These are phyloP conservation scores for Sphaerostilbella broomeana DNA, from an alignment of 2,329 filamentous ascomycete genomes.

Conservation along the genomic window DNA sequence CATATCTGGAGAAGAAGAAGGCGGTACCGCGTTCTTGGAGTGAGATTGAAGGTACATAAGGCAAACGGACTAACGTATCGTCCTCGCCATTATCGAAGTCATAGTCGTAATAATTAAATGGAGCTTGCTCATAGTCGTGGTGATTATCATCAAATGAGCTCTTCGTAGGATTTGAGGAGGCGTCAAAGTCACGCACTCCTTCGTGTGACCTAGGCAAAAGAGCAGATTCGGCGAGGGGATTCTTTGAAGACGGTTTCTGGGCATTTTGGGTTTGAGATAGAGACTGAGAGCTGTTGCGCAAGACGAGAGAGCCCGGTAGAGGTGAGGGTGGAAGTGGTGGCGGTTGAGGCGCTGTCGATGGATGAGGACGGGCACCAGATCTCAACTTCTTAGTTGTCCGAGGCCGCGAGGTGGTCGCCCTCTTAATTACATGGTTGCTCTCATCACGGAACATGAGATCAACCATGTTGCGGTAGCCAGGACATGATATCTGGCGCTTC, in stretches of 20 bases:
- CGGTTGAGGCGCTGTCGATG: slow-evolving; percentile 6
- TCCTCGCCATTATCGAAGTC: slow-evolving; percentile 3
- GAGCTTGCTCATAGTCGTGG: background rate
- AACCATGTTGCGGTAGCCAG: slow-evolving; percentile 48
- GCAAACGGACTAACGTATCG: slow-evolving; percentile 10
- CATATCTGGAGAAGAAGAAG: slow-evolving; percentile 47
- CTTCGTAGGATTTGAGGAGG: slow-evolving; percentile 3
- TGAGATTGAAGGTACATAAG: slow-evolving; percentile 17
- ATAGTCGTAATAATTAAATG: background rate
- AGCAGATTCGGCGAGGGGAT: slow-evolving; percentile 1
- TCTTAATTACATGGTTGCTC: slow-evolving; percentile 48
- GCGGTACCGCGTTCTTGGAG: slow-evolving; percentile 39
- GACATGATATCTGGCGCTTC: slow-evolving; percentile 45
- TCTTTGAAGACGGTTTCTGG: background rate
- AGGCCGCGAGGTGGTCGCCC: slow-evolving; percentile 34
- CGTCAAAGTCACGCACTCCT: background rate
- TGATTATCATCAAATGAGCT: background rate
- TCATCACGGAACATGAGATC: slow-evolving; percentile 54
- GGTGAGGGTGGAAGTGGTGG: slow-evolving; percentile 3
- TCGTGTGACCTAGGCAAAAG: background rate
- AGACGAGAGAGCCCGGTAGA: slow-evolving; percentile 1
- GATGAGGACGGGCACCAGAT: slow-evolving; percentile 9
- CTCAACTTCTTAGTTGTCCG: slow-evolving; percentile 20
- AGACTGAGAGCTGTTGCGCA: slow-evolving; percentile 1
- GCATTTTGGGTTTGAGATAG: background rate